These are phyloP conservation scores for Fraxinus albicans DNA, from an alignment of 305 asterid genomes.

Conservation along the genomic window DNA sequence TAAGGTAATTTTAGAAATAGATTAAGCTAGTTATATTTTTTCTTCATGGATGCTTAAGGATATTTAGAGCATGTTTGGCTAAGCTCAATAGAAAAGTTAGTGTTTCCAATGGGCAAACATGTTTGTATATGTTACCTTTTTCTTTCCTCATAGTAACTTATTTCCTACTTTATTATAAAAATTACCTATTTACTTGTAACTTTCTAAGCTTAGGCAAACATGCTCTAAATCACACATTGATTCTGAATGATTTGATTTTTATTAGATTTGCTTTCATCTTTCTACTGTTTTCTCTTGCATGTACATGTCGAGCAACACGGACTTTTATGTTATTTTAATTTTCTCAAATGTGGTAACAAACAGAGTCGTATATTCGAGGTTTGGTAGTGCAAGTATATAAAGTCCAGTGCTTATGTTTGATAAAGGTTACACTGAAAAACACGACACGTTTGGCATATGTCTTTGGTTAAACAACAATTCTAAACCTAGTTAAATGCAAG, in stretches of 20 bases:
- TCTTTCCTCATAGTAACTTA: not conserved
- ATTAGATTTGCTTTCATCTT: not conserved
- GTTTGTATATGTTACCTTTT: not conserved
- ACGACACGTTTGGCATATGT: not conserved
- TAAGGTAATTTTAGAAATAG: slow-evolving; percentile 52
- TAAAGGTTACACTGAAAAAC: not conserved
- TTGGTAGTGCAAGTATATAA: not conserved
- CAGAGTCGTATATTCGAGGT: not conserved
- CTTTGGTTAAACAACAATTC: not conserved
- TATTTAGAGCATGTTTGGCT: not conserved
- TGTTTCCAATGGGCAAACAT: not conserved
- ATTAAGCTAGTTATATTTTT: not conserved
- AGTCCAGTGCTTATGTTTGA: not conserved
- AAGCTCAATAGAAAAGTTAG: not conserved
- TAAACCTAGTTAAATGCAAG: not conserved
- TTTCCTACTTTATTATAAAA: not conserved
- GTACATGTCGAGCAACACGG: not conserved
- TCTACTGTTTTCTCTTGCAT: not conserved
- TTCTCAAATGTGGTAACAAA: not conserved
- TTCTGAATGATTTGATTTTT: not conserved
- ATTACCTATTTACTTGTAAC: not conserved
- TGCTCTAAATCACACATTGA: not conserved
- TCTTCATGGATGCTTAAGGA: not conserved
- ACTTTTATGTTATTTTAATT: not conserved
- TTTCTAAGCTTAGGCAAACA: not conserved